phyloP scores from a whole-genome alignment of 2,329 filamentous ascomycete species.

The Fusarium sp. region DNA sequence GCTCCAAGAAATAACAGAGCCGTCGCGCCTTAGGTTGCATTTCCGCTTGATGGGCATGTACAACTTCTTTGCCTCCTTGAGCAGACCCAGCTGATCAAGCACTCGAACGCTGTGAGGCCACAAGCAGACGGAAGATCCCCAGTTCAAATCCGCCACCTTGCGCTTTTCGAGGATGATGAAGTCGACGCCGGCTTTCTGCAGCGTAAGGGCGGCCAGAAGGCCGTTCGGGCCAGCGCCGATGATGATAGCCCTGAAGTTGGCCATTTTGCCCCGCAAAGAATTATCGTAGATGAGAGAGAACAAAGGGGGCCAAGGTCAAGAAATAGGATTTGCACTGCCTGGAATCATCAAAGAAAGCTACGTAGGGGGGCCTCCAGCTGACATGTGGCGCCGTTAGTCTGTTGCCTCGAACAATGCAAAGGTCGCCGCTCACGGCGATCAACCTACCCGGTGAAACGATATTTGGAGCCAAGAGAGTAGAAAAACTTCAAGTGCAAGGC shows the following conservation, averaged over 20 bases:
- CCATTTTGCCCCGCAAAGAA: background rate
- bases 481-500: no score
- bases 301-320: background rate
- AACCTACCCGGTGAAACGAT: no score
- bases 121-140: slow-evolving; percentile 27
- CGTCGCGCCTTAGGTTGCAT: slow-evolving; percentile 28
- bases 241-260: slow-evolving; percentile 29
- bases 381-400: no score
- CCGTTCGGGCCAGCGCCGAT: slow-evolving; percentile 24
- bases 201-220: slow-evolving; percentile 19
- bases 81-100: slow-evolving; percentile 25
- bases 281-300: background rate
- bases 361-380: no score
- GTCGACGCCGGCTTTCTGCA: slow-evolving; percentile 22
- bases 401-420: no score
- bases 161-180: slow-evolving; percentile 25
- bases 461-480: no score
- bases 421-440: no score
- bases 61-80: slow-evolving; percentile 1
- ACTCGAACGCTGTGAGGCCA: slow-evolving; percentile 32
- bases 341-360: no score
- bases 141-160: slow-evolving; percentile 25
- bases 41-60: slow-evolving; percentile 29
- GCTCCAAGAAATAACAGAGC: slow-evolving; percentile 28
- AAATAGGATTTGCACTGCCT: no score